These are phyloP conservation scores for Halteria grandinella DNA, from an alignment of 73 alveolate species.

Conservation along the genomic window DNA sequence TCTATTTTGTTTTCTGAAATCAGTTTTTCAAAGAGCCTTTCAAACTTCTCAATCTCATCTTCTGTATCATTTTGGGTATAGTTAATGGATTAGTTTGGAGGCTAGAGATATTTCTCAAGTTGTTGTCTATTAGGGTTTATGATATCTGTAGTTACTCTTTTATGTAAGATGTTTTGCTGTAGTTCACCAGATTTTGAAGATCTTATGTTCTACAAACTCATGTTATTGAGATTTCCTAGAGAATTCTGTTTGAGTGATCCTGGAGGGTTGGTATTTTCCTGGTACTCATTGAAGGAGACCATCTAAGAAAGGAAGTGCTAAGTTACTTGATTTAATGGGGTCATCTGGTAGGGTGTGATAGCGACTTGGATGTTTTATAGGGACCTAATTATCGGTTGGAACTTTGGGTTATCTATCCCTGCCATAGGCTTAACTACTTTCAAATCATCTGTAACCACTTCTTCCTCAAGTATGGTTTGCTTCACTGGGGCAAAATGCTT, in stretches of 20 bases:
- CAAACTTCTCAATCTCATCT: conserved; percentile 28
- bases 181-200: no score
- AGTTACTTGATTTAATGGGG: conserved; percentile 36
- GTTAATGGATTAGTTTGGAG: no score
- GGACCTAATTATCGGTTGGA: conserved; percentile 44
- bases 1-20: conserved; percentile 28
- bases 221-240: no score
- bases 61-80: no score
- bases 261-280: no score
- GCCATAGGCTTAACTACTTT: conserved; percentile 48
- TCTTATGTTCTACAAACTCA: no score
- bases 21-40: conserved; percentile 38
- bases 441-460: conserved; percentile 27
- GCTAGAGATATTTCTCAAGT: no score
- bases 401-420: conserved; percentile 52
- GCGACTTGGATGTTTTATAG: conserved; percentile 25
- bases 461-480: conserved; percentile 53
- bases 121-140: no score
- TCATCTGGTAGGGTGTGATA: conserved; percentile 39
- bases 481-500: conserved; percentile 55
- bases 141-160: no score
- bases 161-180: no score
- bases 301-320: conserved; percentile 26
- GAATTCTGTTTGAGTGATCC: no score
- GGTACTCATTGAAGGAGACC: conserved; percentile 35